Conservation (phyloP, 2,329 filamentous ascomycete genomes). For the Epichloe aotearoae region DNA sequence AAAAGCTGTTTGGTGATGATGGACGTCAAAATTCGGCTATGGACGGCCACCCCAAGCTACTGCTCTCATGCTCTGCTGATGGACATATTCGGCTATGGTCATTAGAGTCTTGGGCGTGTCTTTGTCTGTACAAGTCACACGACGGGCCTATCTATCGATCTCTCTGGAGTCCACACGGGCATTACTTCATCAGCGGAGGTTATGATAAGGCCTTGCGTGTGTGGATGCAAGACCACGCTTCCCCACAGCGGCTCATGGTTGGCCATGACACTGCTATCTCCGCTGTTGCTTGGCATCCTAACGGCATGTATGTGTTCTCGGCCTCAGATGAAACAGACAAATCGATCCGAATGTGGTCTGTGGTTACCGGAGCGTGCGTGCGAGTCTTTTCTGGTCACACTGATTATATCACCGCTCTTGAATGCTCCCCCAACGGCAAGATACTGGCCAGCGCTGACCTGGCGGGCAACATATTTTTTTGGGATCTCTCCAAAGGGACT, state of each 20-base stretch:
- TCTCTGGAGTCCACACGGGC: constrained; percentile 81
- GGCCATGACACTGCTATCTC: constrained; percentile 93
- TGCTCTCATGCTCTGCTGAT: constrained; percentile 80
- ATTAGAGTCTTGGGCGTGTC: constrained; percentile 77
- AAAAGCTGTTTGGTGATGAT: constrained; percentile 36
- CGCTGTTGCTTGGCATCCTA: constrained; percentile 84
- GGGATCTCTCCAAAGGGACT: constrained; percentile 80
- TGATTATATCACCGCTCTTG: constrained; percentile 71
- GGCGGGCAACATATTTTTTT: constrained; percentile 81
- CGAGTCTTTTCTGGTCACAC: constrained; percentile 87
- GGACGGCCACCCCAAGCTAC: constrained; percentile 52
- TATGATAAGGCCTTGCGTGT: constrained; percentile 84
- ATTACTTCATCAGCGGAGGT: constrained; percentile 83
- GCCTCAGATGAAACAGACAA: constrained; percentile 75
- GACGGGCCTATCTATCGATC: constrained; percentile 81
- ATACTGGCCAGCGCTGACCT: constrained; percentile 84
- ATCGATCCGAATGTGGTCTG: constrained; percentile 93
- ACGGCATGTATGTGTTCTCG: constrained; percentile 86
- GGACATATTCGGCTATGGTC: constrained; percentile 87
- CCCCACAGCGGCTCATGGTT: constrained; percentile 73
- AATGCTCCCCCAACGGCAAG: constrained; percentile 74
- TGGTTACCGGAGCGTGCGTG: constrained; percentile 76
- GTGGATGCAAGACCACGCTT: constrained; percentile 88
- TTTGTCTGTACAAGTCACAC: constrained; percentile 90
- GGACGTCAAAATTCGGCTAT: constrained; percentile 26